Percentiles rank a stretch among this genome's conserved stretches.
These are phyloP conservation scores for Curvularia verruculosa DNA, from an alignment of 2,329 filamentous ascomycete genomes.

Conservation along the genomic window DNA sequence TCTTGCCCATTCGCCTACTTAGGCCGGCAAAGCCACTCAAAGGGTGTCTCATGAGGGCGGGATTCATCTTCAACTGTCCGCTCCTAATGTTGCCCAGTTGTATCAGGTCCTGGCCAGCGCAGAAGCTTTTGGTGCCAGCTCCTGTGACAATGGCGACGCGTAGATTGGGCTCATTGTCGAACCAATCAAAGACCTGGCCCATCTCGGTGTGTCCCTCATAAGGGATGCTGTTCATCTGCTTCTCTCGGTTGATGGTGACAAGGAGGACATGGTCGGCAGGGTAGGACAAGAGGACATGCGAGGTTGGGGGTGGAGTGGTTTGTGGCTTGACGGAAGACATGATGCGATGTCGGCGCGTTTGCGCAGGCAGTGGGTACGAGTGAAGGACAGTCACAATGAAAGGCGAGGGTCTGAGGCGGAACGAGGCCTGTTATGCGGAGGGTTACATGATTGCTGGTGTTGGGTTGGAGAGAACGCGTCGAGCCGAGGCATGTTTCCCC, in stretches of 20 bases:
- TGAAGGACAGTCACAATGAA: too few species aligned
- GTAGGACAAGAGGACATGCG: slow-evolving; percentile 52
- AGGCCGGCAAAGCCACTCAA: slow-evolving; percentile 61
- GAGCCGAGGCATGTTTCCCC: slow-evolving; percentile 16
- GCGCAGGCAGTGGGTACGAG: too few species aligned
- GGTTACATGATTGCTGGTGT: slow-evolving; percentile 15
- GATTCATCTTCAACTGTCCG: slow-evolving; percentile 31
- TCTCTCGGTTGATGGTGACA: slow-evolving; percentile 60
- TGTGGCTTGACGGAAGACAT: slow-evolving; percentile 38
- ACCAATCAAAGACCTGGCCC: slow-evolving; percentile 59
- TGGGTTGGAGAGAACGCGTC: background rate
- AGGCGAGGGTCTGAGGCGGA: background rate
- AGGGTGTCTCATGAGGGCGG: slow-evolving; percentile 49
- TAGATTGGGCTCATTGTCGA: slow-evolving; percentile 58
- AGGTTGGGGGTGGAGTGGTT: slow-evolving; percentile 40
- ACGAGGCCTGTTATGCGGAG: background rate
- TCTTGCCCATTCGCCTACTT: slow-evolving; percentile 63
- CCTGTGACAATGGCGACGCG: slow-evolving; percentile 58
- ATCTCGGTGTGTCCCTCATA: slow-evolving; percentile 56
- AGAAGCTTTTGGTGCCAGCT: slow-evolving; percentile 60
- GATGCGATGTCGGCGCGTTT: background rate
- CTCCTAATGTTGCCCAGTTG: slow-evolving; percentile 47
- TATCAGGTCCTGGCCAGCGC: slow-evolving; percentile 62
- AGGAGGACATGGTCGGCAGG: slow-evolving; percentile 57
- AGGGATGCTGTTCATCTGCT: slow-evolving; percentile 55